Evolutionary conservation across 2,329 filamentous ascomycete species (phyloP).

Genomic region (Calonectria honghensis): DNA sequence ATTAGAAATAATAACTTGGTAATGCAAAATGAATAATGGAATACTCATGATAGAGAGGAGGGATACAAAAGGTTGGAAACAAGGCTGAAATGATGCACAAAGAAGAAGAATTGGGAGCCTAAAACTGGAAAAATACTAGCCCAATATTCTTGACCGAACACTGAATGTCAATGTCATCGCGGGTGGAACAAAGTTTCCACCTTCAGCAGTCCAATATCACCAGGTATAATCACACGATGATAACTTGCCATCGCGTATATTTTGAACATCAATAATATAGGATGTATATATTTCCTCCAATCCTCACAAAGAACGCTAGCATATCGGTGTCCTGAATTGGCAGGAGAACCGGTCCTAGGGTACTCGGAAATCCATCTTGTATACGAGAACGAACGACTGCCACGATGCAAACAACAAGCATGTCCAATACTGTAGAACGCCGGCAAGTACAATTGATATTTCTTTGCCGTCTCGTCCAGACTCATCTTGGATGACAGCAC

Average conservation of each 20-base stretch:
- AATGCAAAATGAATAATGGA: background rate
- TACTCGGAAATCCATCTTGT: background rate
- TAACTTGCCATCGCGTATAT: background rate
- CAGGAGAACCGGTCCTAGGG: background rate
- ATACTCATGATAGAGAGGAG: background rate
- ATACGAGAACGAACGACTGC: background rate
- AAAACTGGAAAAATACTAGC: too few species aligned
- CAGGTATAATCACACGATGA: background rate
- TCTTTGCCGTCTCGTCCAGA: background rate
- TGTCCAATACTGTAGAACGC: background rate
- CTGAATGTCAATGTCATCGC: background rate
- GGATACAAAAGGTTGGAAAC: background rate
- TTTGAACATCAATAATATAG: background rate
- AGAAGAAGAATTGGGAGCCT: too few species aligned
- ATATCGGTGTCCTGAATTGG: constrained; percentile 18
- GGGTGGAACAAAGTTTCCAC: background rate
- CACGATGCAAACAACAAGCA: too few species aligned
- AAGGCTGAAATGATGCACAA: too few species aligned
- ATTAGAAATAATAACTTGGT: too few species aligned
- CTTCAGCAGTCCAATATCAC: background rate
- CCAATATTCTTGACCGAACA: background rate
- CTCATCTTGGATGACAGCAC: background rate
- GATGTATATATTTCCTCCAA: constrained; percentile 19
- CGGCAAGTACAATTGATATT: background rate
- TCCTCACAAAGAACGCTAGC: background rate